Conservation (phyloP, 129 eudicot species). For the Helianthus tuberosus region DNA sequence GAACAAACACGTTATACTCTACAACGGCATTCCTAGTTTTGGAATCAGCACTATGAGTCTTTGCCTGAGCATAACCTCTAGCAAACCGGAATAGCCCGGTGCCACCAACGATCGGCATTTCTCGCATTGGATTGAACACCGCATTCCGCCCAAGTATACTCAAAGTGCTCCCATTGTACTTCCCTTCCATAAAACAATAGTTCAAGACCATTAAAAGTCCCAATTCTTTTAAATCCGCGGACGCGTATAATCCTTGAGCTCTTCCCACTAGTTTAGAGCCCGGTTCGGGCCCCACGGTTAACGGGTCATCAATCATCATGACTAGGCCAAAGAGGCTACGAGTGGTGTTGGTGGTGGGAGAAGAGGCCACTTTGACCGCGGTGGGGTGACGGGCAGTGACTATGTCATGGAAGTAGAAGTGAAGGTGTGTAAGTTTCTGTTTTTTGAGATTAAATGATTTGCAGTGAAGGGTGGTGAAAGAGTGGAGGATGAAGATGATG, state of each 20-base stretch:
- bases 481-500: slow-evolving; percentile 3
- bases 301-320: slow-evolving; percentile 44
- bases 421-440: slow-evolving; percentile 42
- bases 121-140: slow-evolving; percentile 42
- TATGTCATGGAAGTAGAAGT: slow-evolving; percentile 44
- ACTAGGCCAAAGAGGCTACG: slow-evolving; percentile 28
- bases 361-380: slow-evolving; percentile 31
- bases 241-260: slow-evolving; percentile 55
- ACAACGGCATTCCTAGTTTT: slow-evolving; percentile 41
- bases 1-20: slow-evolving; percentile 49
- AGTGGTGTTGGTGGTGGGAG: slow-evolving; percentile 32
- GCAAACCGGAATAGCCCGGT: slow-evolving; percentile 51
- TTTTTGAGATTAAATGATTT: slow-evolving; percentile 17
- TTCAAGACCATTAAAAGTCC: slow-evolving; percentile 43
- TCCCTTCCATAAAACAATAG: slow-evolving; percentile 36
- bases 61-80: slow-evolving; percentile 44
- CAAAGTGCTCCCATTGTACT: slow-evolving; percentile 49
- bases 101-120: slow-evolving; percentile 50
- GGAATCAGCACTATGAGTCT: slow-evolving; percentile 22
- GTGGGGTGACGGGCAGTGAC: slow-evolving; percentile 39
- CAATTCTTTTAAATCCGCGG: slow-evolving; percentile 12
- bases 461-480: slow-evolving; percentile 19
- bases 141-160: slow-evolving; percentile 43
- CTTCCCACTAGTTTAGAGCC: slow-evolving; percentile 43
- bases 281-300: slow-evolving; percentile 41